A percentile compares a stretch with the other conserved stretches of the same genome.
Conservation (phyloP, 164 flowering plant species). For the Macadamia tetraphylla region DNA sequence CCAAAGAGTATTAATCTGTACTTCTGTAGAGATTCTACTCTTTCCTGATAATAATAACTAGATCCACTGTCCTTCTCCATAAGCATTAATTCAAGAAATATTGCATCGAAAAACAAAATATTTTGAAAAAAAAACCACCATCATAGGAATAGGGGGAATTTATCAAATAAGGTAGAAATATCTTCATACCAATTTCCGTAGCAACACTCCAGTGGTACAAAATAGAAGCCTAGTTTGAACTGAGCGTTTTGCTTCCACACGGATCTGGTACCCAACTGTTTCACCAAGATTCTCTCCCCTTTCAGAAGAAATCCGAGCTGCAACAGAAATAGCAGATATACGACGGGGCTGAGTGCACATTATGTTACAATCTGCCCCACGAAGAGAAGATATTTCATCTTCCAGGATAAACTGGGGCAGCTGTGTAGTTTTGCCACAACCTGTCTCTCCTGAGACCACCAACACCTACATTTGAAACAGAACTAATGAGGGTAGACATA, state of each 20-base stretch:
- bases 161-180: not conserved
- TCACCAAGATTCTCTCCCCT: constrained; percentile 90
- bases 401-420: constrained; percentile 92
- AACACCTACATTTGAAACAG: constrained; percentile 46
- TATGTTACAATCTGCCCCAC: constrained; percentile 82
- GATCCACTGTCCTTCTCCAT: too few relatives aligned
- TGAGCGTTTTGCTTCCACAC: constrained; percentile 79
- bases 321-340: constrained; percentile 92
- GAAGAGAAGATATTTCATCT: constrained; percentile 65
- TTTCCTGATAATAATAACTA: too few relatives aligned
- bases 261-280: constrained; percentile 95
- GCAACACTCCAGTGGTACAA: constrained; percentile 93
- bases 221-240: constrained; percentile 68
- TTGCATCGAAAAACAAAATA: too few relatives aligned
- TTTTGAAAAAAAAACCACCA: not conserved
- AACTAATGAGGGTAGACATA: constrained; percentile 1
- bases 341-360: constrained; percentile 98
- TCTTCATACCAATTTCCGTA: constrained; percentile 66
- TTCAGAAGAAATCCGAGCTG: constrained; percentile 82
- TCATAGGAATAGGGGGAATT: not conserved
- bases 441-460: constrained; percentile 98
- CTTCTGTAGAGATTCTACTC: too few relatives aligned
- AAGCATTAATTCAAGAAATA: too few relatives aligned
- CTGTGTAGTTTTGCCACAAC: constrained; percentile 98
- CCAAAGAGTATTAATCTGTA: too few relatives aligned